Conservation (phyloP, 257 asterid genomes). For the Rauvolfia tetraphylla region DNA sequence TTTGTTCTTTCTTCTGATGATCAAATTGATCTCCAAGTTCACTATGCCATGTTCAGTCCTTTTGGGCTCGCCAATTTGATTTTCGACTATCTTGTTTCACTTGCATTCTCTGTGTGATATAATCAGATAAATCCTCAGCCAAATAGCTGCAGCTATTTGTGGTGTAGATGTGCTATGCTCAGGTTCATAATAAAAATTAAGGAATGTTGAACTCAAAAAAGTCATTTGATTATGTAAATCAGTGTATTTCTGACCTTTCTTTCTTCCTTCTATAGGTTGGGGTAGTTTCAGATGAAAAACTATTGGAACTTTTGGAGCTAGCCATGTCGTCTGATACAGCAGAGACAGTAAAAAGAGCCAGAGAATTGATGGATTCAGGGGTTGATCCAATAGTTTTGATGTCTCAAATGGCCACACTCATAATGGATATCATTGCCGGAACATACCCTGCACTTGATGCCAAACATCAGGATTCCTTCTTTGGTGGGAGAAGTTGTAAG, state of each 20-base stretch:
- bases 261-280: slow-evolving; percentile 58
- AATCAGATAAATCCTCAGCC: background rate
- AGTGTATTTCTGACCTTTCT: background rate
- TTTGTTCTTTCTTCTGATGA: background rate
- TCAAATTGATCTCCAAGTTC: background rate
- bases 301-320: slow-evolving; percentile 85
- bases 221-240: background rate
- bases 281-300: slow-evolving; percentile 90
- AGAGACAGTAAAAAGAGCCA: slow-evolving; percentile 79
- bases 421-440: slow-evolving; percentile 92
- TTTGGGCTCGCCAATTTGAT: background rate
- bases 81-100: background rate
- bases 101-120: background rate
- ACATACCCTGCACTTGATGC: slow-evolving; percentile 48
- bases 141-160: background rate
- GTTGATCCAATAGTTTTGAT: slow-evolving; percentile 82
- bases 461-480: slow-evolving; percentile 41
- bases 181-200: background rate
- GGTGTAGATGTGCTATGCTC: background rate
- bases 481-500: slow-evolving; percentile 64
- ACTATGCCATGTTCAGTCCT: background rate
- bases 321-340: slow-evolving; percentile 97
- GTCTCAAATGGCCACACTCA: slow-evolving; percentile 92
- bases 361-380: slow-evolving; percentile 90
- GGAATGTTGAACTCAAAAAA: background rate